phyloP scores from a whole-genome alignment of 306 rosid species.

The Vigna unguiculata region DNA sequence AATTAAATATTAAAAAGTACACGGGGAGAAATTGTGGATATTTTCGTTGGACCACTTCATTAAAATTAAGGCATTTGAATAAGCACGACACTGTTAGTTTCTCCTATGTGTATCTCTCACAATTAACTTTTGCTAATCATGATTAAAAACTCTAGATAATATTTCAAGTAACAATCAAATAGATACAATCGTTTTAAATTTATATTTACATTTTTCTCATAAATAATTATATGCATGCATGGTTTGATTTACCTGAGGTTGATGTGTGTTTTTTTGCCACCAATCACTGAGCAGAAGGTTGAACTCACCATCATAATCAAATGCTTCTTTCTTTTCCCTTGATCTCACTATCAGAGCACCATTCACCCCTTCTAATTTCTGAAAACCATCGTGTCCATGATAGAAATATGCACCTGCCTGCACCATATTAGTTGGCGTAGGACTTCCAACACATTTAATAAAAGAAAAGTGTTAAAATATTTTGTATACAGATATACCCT shows the following conservation, averaged over 20 bases:
- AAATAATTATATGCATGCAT: no score
- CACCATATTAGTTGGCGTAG: no score
- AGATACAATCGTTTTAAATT: no score
- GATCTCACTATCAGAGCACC: slow-evolving; percentile 73
- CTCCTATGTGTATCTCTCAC: not conserved
- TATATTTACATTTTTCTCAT: no score
- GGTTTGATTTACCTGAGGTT: slow-evolving; percentile 80
- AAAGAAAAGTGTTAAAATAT: no score
- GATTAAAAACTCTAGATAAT: not conserved
- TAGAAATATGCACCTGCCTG: slow-evolving; percentile 79
- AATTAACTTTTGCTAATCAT: no score
- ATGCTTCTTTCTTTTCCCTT: slow-evolving; percentile 57
- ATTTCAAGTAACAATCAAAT: no score
- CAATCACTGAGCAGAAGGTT: slow-evolving; percentile 71
- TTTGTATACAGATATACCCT: no score
- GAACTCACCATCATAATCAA: slow-evolving; percentile 70
- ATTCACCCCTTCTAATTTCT: slow-evolving; percentile 72
- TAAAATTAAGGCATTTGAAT: no score
- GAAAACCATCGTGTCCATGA: slow-evolving; percentile 81
- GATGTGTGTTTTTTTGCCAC: slow-evolving; percentile 68
- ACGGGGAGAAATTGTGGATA: no score
- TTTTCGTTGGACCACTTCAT: not conserved
- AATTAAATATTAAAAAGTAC: not conserved
- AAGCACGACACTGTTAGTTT: no score
- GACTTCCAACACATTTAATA: no score